A percentile compares a stretch with the other conserved stretches of the same genome.
Conservation (phyloP, 148 eudicot species). For the Chenopodium berlandieri region DNA sequence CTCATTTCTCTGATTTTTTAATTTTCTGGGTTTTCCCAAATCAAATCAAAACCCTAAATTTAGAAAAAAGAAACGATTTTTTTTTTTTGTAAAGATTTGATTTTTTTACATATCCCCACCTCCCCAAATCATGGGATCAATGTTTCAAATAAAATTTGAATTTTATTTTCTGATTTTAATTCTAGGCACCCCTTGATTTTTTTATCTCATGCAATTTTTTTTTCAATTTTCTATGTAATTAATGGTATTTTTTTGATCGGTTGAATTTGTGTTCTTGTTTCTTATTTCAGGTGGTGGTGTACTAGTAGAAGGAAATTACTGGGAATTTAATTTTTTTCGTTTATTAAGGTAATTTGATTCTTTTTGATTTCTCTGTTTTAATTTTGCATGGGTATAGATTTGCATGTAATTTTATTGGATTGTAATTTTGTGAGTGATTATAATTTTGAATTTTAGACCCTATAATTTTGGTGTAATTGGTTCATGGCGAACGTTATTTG, state of each 20-base stretch:
- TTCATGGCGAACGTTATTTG: background rate
- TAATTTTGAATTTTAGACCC: background rate
- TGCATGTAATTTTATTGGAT: slow-evolving; percentile 29
- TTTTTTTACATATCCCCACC: too few species aligned
- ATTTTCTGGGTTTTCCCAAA: background rate
- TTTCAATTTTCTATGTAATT: slow-evolving; percentile 2
- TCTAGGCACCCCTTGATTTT: slow-evolving; percentile 1
- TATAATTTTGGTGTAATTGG: background rate
- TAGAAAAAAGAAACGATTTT: background rate
- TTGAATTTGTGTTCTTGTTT: background rate
- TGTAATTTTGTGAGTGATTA: background rate
- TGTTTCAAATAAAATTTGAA: background rate
- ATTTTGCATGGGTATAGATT: slow-evolving; percentile 30
- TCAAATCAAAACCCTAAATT: slow-evolving; percentile 25
- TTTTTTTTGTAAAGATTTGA: background rate
- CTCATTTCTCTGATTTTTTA: background rate
- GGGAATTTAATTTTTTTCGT: slow-evolving; percentile 12
- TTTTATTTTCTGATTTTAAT: background rate
- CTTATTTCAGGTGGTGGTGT: slow-evolving; percentile 15
- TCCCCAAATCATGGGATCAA: slow-evolving; percentile 19
- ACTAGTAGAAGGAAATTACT: slow-evolving; percentile 14
- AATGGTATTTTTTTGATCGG: background rate
- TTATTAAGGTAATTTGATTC: slow-evolving; percentile 18
- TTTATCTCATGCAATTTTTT: slow-evolving; percentile 14
- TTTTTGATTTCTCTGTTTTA: background rate